Evolutionary conservation across 768 basidiomycete species (phyloP).

Genomic region (Tylopilus felleus): DNA sequence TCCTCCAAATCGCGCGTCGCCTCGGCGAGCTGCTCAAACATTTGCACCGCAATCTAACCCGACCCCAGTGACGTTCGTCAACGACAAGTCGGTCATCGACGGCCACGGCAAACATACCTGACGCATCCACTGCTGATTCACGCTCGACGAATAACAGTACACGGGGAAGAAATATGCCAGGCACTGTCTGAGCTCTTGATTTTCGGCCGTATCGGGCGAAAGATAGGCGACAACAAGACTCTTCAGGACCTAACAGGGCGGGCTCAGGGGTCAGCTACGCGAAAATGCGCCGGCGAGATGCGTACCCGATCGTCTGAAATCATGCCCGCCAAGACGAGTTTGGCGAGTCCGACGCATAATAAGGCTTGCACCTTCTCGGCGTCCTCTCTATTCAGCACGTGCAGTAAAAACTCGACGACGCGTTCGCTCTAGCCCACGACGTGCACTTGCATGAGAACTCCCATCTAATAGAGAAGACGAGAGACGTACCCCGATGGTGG

Average conservation of each 20-base stretch:
- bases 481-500: constrained; percentile 32
- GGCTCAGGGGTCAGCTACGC: too few relatives aligned
- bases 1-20: constrained; percentile 65
- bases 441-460: not conserved
- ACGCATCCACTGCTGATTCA: constrained; percentile 73
- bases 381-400: constrained; percentile 49
- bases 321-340: constrained; percentile 77
- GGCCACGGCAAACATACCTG: constrained; percentile 28
- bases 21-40: constrained; percentile 58
- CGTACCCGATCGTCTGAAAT: constrained; percentile 65
- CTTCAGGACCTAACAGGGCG: constrained; percentile 40
- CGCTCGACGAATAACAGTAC: constrained; percentile 76
- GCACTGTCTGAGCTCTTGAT: constrained; percentile 83
- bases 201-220: constrained; percentile 74
- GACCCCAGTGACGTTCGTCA: too few relatives aligned
- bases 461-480: not conserved
- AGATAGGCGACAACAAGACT: constrained; percentile 62
- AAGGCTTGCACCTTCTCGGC: constrained; percentile 67
- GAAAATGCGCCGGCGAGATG: constrained; percentile 13
- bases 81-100: too few relatives aligned
- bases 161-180: constrained; percentile 83
- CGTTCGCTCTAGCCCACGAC: constrained; percentile 41
- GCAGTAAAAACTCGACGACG: constrained; percentile 65
- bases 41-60: constrained; percentile 65
- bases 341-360: constrained; percentile 77